phyloP scores from a whole-genome alignment of 768 basidiomycete genomes.

The Lentinula sp. region DNA sequence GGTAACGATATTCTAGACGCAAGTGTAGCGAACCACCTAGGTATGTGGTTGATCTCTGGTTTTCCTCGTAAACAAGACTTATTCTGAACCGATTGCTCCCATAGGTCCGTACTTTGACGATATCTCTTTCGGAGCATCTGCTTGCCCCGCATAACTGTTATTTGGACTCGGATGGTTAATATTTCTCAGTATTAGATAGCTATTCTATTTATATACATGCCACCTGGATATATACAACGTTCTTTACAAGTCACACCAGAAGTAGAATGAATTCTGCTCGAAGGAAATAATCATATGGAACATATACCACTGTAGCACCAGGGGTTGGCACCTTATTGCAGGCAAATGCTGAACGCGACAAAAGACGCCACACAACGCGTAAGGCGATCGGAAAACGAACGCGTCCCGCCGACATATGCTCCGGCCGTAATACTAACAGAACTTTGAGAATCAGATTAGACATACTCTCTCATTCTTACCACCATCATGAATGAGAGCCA shows the following conservation, averaged over 20 bases:
- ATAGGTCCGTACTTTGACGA: constrained; percentile 24
- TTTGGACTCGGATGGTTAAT: not conserved
- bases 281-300: no score
- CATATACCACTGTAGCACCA: no score
- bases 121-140: constrained; percentile 20
- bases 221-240: no score
- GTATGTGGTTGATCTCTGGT: constrained; percentile 5
- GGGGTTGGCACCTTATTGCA: no score
- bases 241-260: no score
- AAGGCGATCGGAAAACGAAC: not conserved
- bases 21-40: constrained; percentile 17
- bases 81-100: not conserved
- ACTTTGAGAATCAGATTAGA: not conserved
- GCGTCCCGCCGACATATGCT: not conserved
- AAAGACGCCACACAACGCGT: not conserved
- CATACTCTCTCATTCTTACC: not conserved
- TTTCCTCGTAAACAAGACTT: not conserved
- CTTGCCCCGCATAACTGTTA: constrained; percentile 3
- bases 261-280: no score
- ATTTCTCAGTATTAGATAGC: not conserved
- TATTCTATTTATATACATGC: not conserved
- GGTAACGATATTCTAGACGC: constrained; percentile 14
- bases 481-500: constrained; percentile 1
- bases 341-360: not conserved
- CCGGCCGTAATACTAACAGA: not conserved